Evolutionary conservation across 2,329 filamentous ascomycete genomes (phyloP).

Genomic region (Talaromyces amestolkiae): DNA sequence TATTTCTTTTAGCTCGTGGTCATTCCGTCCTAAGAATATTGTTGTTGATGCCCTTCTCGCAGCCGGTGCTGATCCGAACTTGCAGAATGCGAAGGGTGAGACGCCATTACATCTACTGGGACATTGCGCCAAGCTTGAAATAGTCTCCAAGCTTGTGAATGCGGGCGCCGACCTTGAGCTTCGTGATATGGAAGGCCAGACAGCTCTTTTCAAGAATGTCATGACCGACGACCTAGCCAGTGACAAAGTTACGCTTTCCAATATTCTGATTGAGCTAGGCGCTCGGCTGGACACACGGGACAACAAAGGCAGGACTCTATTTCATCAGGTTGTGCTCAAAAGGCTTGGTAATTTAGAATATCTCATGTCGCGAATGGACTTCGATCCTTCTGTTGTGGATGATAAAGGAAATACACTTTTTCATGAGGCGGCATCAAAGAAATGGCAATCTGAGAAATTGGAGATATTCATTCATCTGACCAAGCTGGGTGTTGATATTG

Average conservation of each 20-base stretch:
- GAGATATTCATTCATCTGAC: neutral
- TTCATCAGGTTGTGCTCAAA: constrained; percentile 9
- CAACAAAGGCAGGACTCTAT: constrained; percentile 11
- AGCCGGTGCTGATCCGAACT: constrained; percentile 12
- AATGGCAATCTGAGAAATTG: neutral
- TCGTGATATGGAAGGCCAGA: constrained; percentile 10
- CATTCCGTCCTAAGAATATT: neutral
- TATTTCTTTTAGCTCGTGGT: neutral
- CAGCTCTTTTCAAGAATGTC: constrained; percentile 12
- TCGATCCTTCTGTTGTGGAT: constrained; percentile 6
- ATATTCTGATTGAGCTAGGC: constrained; percentile 5
- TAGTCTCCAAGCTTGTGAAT: constrained; percentile 2
- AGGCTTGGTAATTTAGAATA: constrained; percentile 1
- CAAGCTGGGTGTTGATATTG: constrained; percentile 12
- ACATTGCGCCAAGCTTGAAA: neutral
- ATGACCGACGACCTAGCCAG: neutral
- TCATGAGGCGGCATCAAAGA: constrained; percentile 7
- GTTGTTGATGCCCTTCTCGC: constrained; percentile 3
- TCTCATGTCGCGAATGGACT: constrained; percentile 9
- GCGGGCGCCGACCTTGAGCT: constrained; percentile 10
- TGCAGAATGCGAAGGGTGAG: constrained; percentile 9
- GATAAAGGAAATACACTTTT: constrained; percentile 7
- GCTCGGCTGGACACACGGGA: constrained; percentile 11
- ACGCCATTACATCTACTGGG: constrained; percentile 4
- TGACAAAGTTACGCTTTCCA: constrained; percentile 6